Evolutionary conservation across 331 rosid genomes (phyloP).

Genomic region (Acacia pycnantha): DNA sequence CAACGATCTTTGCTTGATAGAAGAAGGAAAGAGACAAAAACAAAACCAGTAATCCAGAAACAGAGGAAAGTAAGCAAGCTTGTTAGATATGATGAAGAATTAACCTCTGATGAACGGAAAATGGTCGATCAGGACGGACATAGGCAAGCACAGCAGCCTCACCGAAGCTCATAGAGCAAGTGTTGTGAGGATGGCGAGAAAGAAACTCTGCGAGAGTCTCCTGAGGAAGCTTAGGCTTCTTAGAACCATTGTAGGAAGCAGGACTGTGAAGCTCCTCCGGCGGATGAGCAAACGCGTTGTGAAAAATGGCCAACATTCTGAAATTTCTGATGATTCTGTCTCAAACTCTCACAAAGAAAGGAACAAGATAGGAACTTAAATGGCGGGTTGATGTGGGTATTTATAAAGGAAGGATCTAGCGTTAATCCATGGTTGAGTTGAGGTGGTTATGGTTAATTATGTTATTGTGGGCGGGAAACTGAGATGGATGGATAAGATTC

Average conservation of each 20-base stretch:
- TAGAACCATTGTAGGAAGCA: conserved; percentile 61
- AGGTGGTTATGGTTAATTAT: not conserved
- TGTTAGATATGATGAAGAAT: no score
- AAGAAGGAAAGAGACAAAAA: not conserved
- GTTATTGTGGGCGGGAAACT: conserved; percentile 33
- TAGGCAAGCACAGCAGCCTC: conserved; percentile 82
- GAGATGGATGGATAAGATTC: conserved; percentile 43
- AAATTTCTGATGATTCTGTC: conserved; percentile 23
- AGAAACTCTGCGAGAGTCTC: conserved; percentile 81
- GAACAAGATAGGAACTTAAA: not conserved
- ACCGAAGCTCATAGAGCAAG: conserved; percentile 71
- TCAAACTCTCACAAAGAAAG: not conserved
- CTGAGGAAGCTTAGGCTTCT: conserved; percentile 79
- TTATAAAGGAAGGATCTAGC: conserved; percentile 2
- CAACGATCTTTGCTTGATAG: not conserved
- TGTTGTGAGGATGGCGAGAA: conserved; percentile 62
- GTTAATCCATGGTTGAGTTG: not conserved
- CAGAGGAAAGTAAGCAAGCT: not conserved
- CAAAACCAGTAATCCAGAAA: no score
- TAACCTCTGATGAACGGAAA: conserved; percentile 66
- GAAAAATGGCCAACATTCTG: conserved; percentile 92
- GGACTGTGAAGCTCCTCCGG: conserved; percentile 96
- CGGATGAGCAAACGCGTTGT: conserved; percentile 86
- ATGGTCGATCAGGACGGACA: conserved; percentile 53
- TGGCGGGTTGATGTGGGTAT: not conserved